Base-by-base conservation (phyloP, 2,329 filamentous ascomycete genomes). In the Ophiostoma sp. region DNA sequence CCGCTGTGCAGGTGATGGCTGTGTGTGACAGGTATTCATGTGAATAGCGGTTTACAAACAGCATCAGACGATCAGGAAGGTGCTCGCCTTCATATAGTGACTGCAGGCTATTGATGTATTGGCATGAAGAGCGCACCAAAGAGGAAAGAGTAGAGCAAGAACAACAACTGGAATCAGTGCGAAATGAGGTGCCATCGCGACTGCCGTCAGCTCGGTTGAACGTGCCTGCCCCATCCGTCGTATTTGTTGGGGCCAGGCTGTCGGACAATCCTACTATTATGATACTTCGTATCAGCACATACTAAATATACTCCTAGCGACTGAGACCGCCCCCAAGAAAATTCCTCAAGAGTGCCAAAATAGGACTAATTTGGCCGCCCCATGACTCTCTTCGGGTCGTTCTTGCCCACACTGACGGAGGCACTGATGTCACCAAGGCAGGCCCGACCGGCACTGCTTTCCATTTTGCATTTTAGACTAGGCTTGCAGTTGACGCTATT, bases 391-490 rank as follows among this genome's bases (percentile, higher is more conserved):
- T 62, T 35, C 31, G 57, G 27, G 57, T 62, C 52, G 52, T 33
- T 62, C 57, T 62, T 62, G 15, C 57, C 57, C 52, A 57, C 52
- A 27, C 52, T 20, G 17, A 20, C 7, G 44, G 44, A 48, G 44
- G 44, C 57, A n/a, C 57, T 64, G 60, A 64, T 64, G 60, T 64
- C 60, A 64, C 60, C 60, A 4, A 36, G 60, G 31, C 60, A 57
- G 52, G n/a, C 27, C 4, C 57, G 31, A 62, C 57, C 13, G 57
- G 31, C 31, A 31, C 60, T 64, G 13, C 7, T 64, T 11, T 15
- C 33, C 33, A 17, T 15, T 62, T 7, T 8, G 20, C 20, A 20
- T 20, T 20, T n/a, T 7, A 48, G 44, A 48, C 44, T 48, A 48
- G 17, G 44, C 44, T n/a, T 48, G 44, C 44, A 48, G n/a, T 48